Evolutionary conservation across 1,284 basidiomycete genomes (phyloP).

Genomic region (Xerocomus nothofagi): DNA sequence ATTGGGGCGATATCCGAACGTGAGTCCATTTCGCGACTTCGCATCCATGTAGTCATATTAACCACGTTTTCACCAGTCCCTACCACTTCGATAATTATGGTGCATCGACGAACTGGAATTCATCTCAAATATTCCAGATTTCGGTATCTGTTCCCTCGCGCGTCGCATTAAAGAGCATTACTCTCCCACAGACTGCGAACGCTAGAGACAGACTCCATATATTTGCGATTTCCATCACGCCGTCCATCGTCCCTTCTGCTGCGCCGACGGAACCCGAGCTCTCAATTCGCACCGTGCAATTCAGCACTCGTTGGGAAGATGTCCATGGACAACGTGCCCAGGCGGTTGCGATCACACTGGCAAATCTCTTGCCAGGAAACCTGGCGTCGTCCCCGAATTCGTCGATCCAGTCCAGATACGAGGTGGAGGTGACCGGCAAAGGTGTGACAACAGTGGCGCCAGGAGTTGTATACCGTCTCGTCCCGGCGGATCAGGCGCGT

Average conservation of each 20-base stretch:
- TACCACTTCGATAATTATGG: conserved; percentile 40
- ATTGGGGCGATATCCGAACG: conserved; percentile 41
- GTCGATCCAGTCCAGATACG: conserved; percentile 37
- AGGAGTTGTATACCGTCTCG: conserved; percentile 43
- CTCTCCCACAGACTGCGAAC: conserved; percentile 35
- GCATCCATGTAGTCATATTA: not conserved
- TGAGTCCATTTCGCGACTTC: conserved; percentile 15
- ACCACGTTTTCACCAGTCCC: conserved; percentile 29
- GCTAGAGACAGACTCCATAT: conserved; percentile 41
- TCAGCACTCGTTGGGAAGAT: conserved; percentile 45
- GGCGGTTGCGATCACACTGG: conserved; percentile 46
- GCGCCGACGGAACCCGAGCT: conserved; percentile 28
- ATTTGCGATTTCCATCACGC: conserved; percentile 45
- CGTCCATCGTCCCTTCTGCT: conserved; percentile 25
- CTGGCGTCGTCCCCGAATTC: conserved; percentile 25
- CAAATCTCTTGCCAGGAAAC: conserved; percentile 43
- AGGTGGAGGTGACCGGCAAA: conserved; percentile 37
- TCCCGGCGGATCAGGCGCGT: conserved; percentile 45
- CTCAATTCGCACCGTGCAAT: conserved; percentile 40
- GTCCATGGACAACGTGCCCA: conserved; percentile 39
- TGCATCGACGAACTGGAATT: conserved; percentile 39
- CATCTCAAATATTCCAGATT: conserved; percentile 44
- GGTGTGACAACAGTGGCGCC: conserved; percentile 39
- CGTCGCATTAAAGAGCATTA: conserved; percentile 40
- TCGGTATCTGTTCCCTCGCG: conserved; percentile 45